Evolutionary conservation across 2,329 filamentous ascomycete species (phyloP), one percentile per base, ranked within the genome.

Genomic region (Pseudocercospora fijiensis): DNA sequence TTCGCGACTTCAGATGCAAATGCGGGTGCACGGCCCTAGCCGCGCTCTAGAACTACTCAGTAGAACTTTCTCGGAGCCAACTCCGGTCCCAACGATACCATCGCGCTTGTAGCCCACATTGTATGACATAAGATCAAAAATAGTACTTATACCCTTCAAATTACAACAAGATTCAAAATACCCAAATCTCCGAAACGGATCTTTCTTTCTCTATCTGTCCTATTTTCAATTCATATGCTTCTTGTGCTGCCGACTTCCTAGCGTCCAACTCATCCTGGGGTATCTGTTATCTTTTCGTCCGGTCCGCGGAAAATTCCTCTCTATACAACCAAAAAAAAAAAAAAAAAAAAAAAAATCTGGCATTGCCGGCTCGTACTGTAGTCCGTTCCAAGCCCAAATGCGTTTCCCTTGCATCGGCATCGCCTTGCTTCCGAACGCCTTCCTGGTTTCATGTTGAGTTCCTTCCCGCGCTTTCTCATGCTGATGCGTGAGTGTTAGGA

Each of bases 281-380:
- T 53, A 53, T 53, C 49, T 53, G 26, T 53, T 28, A 28, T 53
- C n/a, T 47, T 18, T n/a, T n/a, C 37, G 8, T 41, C 37, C 16
- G 37, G n/a, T n/a, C n/a, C 37, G 16, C 37, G 16, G 18, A 53
- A 53, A 51, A 30, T 53, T 26, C 49, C 49, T 53, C 49, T 53
- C n/a, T 53, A 53, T 24, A n/a, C n/a, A n/a, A n/a, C n/a, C n/a
- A n/a, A n/a, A n/a, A n/a, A n/a, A n/a, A n/a, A n/a, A n/a, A n/a
- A n/a, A n/a, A n/a, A n/a, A n/a, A n/a, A n/a, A n/a, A n/a, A 53
- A 53, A 28, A 28, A 9, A 53, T 28, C 43, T 24, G 49, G 49
- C 49, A 27, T 30, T 56, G 18, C 30, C 53, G 53, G 53, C 28
- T 56, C 28, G 53, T 22, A 56, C 28, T 56, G 53, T 22, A 56